Evolutionary conservation across 345 rosid species (phyloP), one percentile per base, ranked within the genome.

Genomic region (Adansonia digitata): DNA sequence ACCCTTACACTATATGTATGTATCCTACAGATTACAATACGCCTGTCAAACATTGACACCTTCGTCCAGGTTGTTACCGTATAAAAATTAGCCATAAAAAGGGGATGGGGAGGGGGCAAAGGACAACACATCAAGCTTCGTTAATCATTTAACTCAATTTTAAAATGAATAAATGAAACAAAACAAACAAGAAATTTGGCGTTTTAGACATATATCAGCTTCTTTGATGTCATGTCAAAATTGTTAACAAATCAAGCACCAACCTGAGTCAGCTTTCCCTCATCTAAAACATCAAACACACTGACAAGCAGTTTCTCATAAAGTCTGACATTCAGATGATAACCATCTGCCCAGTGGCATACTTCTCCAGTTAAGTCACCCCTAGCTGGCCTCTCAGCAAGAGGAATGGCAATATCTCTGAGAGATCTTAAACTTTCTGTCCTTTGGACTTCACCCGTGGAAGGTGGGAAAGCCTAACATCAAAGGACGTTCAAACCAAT

Each of bases 331-430:
- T 95, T 95, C 75, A 95, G 83, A 85, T 89, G 97, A 81, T 93
- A 93, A 40, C 98, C 97, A 90, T 95, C 99, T 56, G 97, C 97
- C 99, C 98, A 93, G 75, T 95, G 99, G 89, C 96, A 91, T 48
- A 95, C 92, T 90, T 93, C 96, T 80, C 99, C 99, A 48, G 99
- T 91, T 82, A 93, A 88, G 87, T 95, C 99, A 82, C 96, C 97
- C 63, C 94, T 92, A 53, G 97, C 98, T 14, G 98, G 97, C 80
- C 98, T 91, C 88, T 93, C 98, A 74, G 99, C 96, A 86, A 95
- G 94, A 84, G 94, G 91, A 75, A 82, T 83, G 72, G 93, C 93
- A 83, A 91, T 86, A 74, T 93, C 97, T 85, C 86, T 90, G 31
- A 93, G 94, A 77, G 96, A 85, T 84, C 94, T 88, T 84, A 95